Evolutionary conservation across 2,329 filamentous ascomycete species (phyloP), one percentile per base, ranked within the genome.

Genomic region (Exophiala sp.): DNA sequence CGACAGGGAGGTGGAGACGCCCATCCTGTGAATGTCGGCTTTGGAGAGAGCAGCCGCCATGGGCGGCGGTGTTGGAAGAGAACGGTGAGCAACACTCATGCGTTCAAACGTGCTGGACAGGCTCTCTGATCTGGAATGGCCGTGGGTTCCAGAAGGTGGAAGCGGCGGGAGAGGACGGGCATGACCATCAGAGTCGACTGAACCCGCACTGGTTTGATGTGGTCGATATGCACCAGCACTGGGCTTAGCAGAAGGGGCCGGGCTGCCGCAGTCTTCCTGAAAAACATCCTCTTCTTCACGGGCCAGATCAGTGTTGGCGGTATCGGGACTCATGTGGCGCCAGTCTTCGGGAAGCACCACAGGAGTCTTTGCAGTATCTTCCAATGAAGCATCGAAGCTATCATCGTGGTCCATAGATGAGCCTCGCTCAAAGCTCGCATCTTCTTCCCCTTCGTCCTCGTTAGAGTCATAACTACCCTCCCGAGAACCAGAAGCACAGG

Each of bases 281-380:
- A 86, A 93, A 1, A 82, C 80, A 60, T 88, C 81, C 30, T 86
- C 82, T 29, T 79, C 74, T 10, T 71, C 66, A 52, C 76, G 70
- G 3, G 72, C 71, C 30, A 80, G 64, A 19, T 75, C 74, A 11
- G 70, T 75, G 55, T 80, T 74, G n/a, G 73, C 78, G 18, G 68
- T 80, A 61, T 75, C 82, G 65, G 70, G 87, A 71, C 71, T 90
- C 77, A 83, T 82, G 58, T 80, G 86, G 56, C 86, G 82, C 93
- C 93, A 98, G 65, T 96, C 89, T 62, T 97, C 93, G 0, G 93
- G 93, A 18, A 94, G 80, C n/a, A 98, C 91, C 9, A 98, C 93
- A 0, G 93, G 93, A 1, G 93, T 97, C 74, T 97, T 97, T 63
- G 95, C 88, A 3, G 88, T 91, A 64, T 97, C 91, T 68, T 97